These are phyloP conservation scores for Gaultheria prostrata DNA, from an alignment of 148 eudicot genomes.

Conservation along the genomic window DNA sequence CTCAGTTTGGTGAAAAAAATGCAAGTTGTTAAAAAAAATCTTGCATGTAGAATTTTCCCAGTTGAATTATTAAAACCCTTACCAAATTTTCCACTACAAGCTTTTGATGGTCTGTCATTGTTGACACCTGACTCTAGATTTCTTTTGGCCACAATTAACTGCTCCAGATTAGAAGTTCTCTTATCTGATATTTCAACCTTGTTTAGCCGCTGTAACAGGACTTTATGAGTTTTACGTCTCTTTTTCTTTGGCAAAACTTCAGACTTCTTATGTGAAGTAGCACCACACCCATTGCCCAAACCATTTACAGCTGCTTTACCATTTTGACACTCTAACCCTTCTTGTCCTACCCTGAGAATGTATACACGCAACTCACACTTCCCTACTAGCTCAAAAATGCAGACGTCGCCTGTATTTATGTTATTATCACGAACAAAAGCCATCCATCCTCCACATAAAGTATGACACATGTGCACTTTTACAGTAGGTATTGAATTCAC, in stretches of 20 bases:
- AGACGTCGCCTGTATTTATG: constrained; percentile 63
- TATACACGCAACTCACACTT: constrained; percentile 64
- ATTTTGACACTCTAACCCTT: constrained; percentile 23
- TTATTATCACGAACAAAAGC: constrained; percentile 66
- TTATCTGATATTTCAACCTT: constrained; percentile 18
- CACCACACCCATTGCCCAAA: constrained; percentile 24
- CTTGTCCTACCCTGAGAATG: constrained; percentile 48
- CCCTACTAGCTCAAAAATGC: constrained; percentile 78
- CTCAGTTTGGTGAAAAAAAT: constrained; percentile 7
- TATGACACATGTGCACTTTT: constrained; percentile 53
- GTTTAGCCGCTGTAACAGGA: constrained; percentile 9
- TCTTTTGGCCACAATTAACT: not conserved
- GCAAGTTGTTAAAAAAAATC: not conserved
- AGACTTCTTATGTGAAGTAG: constrained; percentile 26
- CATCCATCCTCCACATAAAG: constrained; percentile 84
- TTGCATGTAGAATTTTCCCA: not conserved
- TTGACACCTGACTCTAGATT: constrained; percentile 8
- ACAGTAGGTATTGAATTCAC: constrained; percentile 55
- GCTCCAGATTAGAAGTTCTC: constrained; percentile 7
- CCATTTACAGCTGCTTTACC: constrained; percentile 22
- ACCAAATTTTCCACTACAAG: constrained; percentile 31
- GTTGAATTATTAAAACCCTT: not conserved
- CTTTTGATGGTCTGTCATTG: constrained; percentile 19
- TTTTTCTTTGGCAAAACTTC: constrained; percentile 31
- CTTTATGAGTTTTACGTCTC: constrained; percentile 23